phyloP scores from a whole-genome alignment of 2,329 filamentous ascomycete genomes.

The Claviceps sp. region DNA sequence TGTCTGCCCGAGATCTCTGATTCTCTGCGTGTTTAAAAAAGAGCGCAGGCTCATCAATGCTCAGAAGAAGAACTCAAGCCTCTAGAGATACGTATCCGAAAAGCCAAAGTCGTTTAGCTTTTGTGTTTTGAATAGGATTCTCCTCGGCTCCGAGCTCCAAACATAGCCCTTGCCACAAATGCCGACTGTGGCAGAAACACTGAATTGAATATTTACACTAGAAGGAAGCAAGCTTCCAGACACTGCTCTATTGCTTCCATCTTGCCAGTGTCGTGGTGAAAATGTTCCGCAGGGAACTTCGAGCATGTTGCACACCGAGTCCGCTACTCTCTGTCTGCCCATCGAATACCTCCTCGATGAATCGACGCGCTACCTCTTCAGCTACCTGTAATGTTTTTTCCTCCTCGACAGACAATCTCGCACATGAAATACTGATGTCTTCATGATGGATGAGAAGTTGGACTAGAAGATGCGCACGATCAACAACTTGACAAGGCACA shows the following conservation, averaged over 20 bases:
- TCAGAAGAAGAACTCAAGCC: no score
- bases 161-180: not conserved
- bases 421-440: conserved; percentile 61
- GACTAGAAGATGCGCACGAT: conserved; percentile 63
- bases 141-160: no score
- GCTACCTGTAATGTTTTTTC: conserved; percentile 53
- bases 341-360: conserved; percentile 27
- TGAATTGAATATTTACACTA: not conserved
- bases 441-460: conserved; percentile 56
- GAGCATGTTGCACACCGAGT: conserved; percentile 9
- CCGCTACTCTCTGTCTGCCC: not conserved
- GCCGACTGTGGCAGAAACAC: not conserved
- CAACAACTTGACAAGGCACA: conserved; percentile 56
- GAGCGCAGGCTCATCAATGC: no score
- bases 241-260: not conserved
- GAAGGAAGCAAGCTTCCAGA: not conserved
- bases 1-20: no score
- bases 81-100: no score
- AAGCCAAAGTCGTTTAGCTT: no score
- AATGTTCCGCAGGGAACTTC: conserved; percentile 1
- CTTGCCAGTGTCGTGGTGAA: not conserved
- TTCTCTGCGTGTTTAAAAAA: no score
- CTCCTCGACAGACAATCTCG: conserved; percentile 51
- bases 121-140: no score
- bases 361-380: conserved; percentile 43